Percentiles rank a stretch among this genome's conserved stretches.
These are phyloP conservation scores for Warburgia ugandensis DNA, from an alignment of 164 flowering plant species.

Conservation along the genomic window DNA sequence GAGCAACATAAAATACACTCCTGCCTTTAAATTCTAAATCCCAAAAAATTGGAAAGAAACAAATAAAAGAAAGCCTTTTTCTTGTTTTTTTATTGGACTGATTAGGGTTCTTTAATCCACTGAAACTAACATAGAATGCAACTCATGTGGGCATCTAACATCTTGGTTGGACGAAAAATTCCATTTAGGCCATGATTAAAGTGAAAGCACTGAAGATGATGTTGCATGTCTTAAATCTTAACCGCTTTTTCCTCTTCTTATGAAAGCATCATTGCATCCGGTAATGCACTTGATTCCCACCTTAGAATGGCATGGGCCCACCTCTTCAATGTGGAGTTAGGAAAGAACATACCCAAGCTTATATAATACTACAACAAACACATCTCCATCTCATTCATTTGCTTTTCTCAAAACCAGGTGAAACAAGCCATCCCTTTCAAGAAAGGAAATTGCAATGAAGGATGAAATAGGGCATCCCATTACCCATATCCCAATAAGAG, in stretches of 20 bases:
- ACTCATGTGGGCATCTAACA: no score
- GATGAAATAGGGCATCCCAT: slow-evolving; percentile 6
- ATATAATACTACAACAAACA: not conserved
- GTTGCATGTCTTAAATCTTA: not conserved
- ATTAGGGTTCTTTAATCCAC: not conserved
- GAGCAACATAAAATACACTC: no score
- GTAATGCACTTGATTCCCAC: not conserved
- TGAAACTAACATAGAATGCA: not conserved
- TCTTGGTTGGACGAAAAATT: no score
- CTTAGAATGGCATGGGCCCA: slow-evolving; percentile 1
- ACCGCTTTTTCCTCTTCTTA: not conserved
- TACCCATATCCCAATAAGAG: slow-evolving; percentile 7
- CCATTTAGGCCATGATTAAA: not conserved
- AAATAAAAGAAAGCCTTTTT: no score
- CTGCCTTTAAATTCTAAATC: no score
- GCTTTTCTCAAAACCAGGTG: slow-evolving; percentile 3
- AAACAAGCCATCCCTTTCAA: slow-evolving; percentile 7
- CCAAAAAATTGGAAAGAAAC: no score
- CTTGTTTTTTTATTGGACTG: no score
- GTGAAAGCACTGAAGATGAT: slow-evolving; percentile 1
- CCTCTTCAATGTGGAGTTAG: not conserved
- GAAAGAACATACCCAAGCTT: not conserved
- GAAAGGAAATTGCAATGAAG: not conserved
- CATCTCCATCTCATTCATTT: not conserved
- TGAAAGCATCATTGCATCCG: slow-evolving; percentile 8